Conservation (phyloP, 805 yeast genomes). For the Suhomyces faveliae region DNA sequence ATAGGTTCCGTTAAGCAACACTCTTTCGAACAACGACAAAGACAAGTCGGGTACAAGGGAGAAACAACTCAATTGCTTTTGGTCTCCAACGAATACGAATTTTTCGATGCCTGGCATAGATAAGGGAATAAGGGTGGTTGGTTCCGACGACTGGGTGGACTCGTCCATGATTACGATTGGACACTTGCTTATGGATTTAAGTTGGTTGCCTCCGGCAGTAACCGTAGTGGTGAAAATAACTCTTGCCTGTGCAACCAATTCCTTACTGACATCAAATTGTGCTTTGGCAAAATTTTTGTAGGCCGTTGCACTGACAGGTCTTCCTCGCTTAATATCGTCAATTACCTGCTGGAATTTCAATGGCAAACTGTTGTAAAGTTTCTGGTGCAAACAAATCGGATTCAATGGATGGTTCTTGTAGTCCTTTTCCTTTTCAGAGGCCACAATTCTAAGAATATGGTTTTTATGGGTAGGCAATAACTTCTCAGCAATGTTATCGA, state of each 20-base stretch:
- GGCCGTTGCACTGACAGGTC: conserved; percentile 31
- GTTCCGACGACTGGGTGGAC: conserved; percentile 75
- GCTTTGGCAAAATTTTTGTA: conserved; percentile 50
- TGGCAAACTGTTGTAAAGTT: conserved; percentile 51
- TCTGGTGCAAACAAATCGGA: conserved; percentile 63
- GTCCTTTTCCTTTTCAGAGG: conserved; percentile 60
- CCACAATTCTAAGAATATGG: conserved; percentile 56
- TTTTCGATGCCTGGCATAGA: conserved; percentile 66
- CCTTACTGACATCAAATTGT: conserved; percentile 45
- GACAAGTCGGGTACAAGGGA: conserved; percentile 66
- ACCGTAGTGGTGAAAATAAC: conserved; percentile 73
- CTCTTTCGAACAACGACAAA: conserved; percentile 67
- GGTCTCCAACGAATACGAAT: conserved; percentile 74
- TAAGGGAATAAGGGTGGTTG: conserved; percentile 66
- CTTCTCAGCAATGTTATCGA: conserved; percentile 74
- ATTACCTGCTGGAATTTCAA: conserved; percentile 41
- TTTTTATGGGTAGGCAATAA: conserved; percentile 49
- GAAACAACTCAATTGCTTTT: conserved; percentile 70
- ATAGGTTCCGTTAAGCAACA: conserved; percentile 59
- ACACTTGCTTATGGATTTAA: conserved; percentile 51
- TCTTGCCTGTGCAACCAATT: conserved; percentile 59
- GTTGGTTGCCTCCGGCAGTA: conserved; percentile 65
- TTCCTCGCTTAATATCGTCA: conserved; percentile 38
- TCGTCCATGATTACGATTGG: conserved; percentile 80
- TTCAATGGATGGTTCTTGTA: conserved; percentile 59